These are phyloP conservation scores for Ottelia alismoides DNA, from an alignment of 106 monocot genomes.

Conservation along the genomic window DNA sequence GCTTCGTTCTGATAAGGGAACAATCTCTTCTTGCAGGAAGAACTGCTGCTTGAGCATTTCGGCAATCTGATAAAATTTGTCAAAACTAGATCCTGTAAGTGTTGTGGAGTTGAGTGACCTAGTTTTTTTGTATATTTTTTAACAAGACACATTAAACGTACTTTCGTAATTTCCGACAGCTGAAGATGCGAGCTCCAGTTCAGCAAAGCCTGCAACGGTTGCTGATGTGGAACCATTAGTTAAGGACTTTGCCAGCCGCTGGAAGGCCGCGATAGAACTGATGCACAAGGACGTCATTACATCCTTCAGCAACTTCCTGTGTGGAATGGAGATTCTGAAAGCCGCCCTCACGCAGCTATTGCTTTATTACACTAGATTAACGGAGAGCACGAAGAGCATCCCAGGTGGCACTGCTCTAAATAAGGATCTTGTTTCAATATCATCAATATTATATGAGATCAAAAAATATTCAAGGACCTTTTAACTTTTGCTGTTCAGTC, in stretches of 20 bases:
- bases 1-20: background rate
- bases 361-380: slow-evolving; percentile 78
- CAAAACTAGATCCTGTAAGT: slow-evolving; percentile 77
- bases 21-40: slow-evolving; percentile 52
- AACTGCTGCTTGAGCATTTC: slow-evolving; percentile 88
- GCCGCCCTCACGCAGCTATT: slow-evolving; percentile 85
- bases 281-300: slow-evolving; percentile 99
- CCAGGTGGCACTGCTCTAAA: slow-evolving; percentile 66
- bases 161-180: slow-evolving; percentile 43
- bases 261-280: slow-evolving; percentile 85
- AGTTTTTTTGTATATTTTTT: too few relatives aligned
- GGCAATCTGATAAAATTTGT: slow-evolving; percentile 81
- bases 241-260: slow-evolving; percentile 75
- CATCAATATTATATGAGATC: slow-evolving; percentile 89
- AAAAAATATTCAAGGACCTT: slow-evolving; percentile 96
- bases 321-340: slow-evolving; percentile 95
- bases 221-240: slow-evolving; percentile 63
- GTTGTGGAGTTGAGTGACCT: too few relatives aligned
- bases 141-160: too few relatives aligned
- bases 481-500: slow-evolving; percentile 27
- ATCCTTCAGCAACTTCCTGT: slow-evolving; percentile 94
- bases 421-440: slow-evolving; percentile 92
- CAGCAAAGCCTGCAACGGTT: slow-evolving; percentile 42
- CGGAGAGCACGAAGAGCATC: slow-evolving; percentile 73
- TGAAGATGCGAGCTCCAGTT: slow-evolving; percentile 38